These are phyloP conservation scores for Brassica juncea DNA, from an alignment of 345 rosid species.

Conservation along the genomic window DNA sequence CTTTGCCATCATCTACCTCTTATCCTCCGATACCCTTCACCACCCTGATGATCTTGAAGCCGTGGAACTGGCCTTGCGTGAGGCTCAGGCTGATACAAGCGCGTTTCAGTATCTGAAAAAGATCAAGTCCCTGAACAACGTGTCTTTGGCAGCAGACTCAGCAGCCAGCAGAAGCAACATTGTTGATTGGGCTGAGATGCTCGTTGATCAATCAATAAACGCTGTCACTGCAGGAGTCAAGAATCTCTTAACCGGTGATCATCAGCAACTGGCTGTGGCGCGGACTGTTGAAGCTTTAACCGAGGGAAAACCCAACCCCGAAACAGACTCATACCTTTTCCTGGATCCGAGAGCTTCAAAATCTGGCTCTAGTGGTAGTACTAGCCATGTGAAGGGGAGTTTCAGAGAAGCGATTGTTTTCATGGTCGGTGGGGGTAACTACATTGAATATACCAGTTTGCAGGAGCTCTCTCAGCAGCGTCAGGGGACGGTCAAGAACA, in stretches of 20 bases:
- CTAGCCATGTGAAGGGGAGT: slow-evolving; percentile 70
- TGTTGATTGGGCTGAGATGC: slow-evolving; percentile 98
- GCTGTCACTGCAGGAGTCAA: slow-evolving; percentile 98
- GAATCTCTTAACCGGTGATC: slow-evolving; percentile 81
- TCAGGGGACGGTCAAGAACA: slow-evolving; percentile 80
- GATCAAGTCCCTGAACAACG: slow-evolving; percentile 76
- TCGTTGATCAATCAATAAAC: slow-evolving; percentile 86
- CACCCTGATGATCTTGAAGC: too few relatives aligned
- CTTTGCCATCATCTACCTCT: too few relatives aligned
- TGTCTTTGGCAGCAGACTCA: slow-evolving; percentile 74
- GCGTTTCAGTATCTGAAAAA: slow-evolving; percentile 96
- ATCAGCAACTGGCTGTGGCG: slow-evolving; percentile 74
- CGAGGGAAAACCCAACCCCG: slow-evolving; percentile 93
- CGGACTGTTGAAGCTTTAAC: slow-evolving; percentile 90
- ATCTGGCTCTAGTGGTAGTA: slow-evolving; percentile 63
- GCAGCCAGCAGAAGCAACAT: slow-evolving; percentile 91
- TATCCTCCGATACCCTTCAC: too few relatives aligned
- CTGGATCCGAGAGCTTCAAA: slow-evolving; percentile 94
- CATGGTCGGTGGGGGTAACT: slow-evolving; percentile 97
- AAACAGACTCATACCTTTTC: slow-evolving; percentile 71
- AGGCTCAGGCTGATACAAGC: slow-evolving; percentile 76
- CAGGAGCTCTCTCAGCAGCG: slow-evolving; percentile 70
- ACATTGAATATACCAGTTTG: slow-evolving; percentile 86
- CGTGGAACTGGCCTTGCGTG: slow-evolving; percentile 80
- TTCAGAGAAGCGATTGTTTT: slow-evolving; percentile 94